Evolutionary conservation across 2,329 filamentous ascomycete genomes (phyloP).

Genomic region (Zasmidium cellare): DNA sequence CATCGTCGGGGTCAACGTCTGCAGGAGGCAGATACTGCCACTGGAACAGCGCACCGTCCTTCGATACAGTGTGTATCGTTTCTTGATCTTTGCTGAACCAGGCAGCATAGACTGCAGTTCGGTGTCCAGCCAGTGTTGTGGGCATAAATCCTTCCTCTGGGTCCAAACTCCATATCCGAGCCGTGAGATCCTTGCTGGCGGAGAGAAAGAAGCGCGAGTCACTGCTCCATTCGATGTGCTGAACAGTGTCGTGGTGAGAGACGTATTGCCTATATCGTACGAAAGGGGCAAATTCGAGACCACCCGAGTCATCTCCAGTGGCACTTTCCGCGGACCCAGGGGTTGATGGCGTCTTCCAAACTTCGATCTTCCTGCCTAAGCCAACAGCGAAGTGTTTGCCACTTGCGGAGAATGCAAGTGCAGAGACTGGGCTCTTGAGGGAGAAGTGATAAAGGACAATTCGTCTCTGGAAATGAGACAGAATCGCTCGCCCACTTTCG

Average conservation of each 20-base stretch:
- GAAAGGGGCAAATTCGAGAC: slow-evolving; percentile 93
- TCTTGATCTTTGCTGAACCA: slow-evolving; percentile 97
- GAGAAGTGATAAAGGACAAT: slow-evolving; percentile 92
- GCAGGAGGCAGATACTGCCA: slow-evolving; percentile 77
- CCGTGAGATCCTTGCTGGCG: slow-evolving; percentile 86
- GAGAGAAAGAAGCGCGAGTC: slow-evolving; percentile 96
- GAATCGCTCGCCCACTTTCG: slow-evolving; percentile 88
- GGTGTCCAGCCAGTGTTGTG: slow-evolving; percentile 86
- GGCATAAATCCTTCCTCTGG: slow-evolving; percentile 84
- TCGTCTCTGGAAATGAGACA: slow-evolving; percentile 84
- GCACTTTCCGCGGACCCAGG: slow-evolving; percentile 48
- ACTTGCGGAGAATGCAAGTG: slow-evolving; percentile 86
- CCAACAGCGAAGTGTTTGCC: slow-evolving; percentile 89
- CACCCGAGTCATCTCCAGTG: slow-evolving; percentile 70
- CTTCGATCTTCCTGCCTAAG: slow-evolving; percentile 82
- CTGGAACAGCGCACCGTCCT: slow-evolving; percentile 92
- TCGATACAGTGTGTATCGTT: slow-evolving; percentile 92
- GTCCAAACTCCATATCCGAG: slow-evolving; percentile 91
- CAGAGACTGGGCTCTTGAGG: slow-evolving; percentile 80
- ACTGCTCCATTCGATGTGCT: slow-evolving; percentile 89
- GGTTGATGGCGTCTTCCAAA: slow-evolving; percentile 93
- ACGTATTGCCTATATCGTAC: slow-evolving; percentile 82
- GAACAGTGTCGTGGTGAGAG: slow-evolving; percentile 85
- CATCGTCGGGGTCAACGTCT: slow-evolving; percentile 52
- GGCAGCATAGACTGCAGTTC: slow-evolving; percentile 87